Conservation (phyloP, 2,329 filamentous ascomycete species). For the Pleurostoma richardsiae region DNA sequence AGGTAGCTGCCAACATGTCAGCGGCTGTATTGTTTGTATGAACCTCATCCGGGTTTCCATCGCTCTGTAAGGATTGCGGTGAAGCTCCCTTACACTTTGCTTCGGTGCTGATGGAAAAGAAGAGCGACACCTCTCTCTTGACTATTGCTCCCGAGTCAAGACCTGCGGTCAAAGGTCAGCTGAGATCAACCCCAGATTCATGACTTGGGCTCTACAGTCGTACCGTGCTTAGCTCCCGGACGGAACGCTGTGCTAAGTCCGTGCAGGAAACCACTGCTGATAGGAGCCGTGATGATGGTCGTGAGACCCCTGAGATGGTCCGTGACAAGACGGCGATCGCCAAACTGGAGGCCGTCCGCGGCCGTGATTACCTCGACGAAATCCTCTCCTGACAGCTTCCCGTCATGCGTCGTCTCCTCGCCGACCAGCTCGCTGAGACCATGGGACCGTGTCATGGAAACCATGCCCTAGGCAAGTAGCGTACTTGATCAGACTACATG, state of each 20-base stretch:
- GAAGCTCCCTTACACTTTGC: neutral
- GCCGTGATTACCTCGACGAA: neutral
- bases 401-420: neutral
- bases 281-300: neutral
- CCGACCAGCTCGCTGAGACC: neutral
- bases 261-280: neutral
- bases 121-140: neutral
- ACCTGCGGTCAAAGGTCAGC: neutral
- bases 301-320: neutral
- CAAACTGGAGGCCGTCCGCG: neutral
- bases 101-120: neutral
- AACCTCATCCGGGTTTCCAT: neutral
- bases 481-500: too few species aligned
- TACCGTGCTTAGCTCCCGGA: neutral
- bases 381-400: neutral
- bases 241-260: neutral
- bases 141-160: neutral
- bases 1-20: neutral
- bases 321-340: neutral
- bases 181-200: too few species aligned
- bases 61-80: neutral
- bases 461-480: neutral
- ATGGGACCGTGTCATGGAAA: neutral
- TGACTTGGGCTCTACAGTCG: neutral
- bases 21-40: neutral